Conservation (phyloP, 768 basidiomycete genomes). For the Cystofilobasidium bisporidii region DNA sequence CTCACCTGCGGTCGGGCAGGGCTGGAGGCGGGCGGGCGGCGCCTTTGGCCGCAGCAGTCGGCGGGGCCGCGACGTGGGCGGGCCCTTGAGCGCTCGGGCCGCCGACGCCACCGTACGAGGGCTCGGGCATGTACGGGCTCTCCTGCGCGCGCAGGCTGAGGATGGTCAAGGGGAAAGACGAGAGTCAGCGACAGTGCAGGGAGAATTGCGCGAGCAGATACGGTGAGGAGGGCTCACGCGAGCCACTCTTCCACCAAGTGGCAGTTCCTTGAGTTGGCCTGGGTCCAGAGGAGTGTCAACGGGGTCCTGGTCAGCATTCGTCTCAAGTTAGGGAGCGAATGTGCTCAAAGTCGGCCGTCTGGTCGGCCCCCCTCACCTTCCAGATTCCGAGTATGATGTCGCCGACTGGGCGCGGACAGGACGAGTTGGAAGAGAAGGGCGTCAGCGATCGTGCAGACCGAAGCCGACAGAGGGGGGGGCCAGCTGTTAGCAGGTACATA, state of each 20-base stretch:
- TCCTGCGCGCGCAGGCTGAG: conserved; percentile 12
- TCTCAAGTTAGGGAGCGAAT: too few species aligned
- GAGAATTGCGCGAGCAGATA: not conserved
- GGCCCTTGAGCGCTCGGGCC: not conserved
- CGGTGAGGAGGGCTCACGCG: conserved; percentile 10
- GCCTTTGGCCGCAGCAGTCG: not conserved
- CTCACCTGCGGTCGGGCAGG: not conserved
- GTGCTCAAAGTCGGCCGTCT: too few species aligned
- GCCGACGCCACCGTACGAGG: not conserved
- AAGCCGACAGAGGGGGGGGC: too few species aligned
- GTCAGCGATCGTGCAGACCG: too few species aligned
- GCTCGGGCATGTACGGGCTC: not conserved
- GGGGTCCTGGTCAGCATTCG: too few species aligned
- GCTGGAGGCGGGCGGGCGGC: not conserved
- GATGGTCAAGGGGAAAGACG: not conserved
- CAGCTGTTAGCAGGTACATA: not conserved
- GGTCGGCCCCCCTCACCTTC: conserved; percentile 8
- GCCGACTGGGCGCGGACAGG: too few species aligned
- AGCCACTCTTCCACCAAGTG: conserved; percentile 25
- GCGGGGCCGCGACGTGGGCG: too few species aligned
- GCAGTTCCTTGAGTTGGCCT: conserved; percentile 10
- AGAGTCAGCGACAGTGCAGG: not conserved
- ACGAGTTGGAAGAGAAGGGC: too few species aligned
- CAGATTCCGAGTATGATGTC: conserved; percentile 15
- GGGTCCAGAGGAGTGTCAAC: not conserved